A percentile compares a stretch with the other conserved stretches of the same genome.
Conservation (phyloP, 2,329 filamentous ascomycete species). For the Aspergillus fumigatiaffinis region DNA sequence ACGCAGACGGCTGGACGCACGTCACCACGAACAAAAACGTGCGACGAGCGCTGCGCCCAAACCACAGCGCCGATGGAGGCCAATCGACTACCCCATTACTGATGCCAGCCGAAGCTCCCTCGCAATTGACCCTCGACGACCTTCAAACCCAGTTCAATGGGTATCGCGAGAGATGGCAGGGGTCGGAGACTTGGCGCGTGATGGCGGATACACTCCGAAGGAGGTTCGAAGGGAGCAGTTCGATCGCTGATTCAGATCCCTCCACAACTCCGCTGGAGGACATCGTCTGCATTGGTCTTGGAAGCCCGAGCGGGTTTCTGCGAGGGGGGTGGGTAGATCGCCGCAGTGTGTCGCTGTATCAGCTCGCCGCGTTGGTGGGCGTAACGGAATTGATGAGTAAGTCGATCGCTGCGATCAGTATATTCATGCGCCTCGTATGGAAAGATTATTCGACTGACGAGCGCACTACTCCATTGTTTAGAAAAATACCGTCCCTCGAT, state of each 20-base stretch:
- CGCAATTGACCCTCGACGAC: conserved; percentile 25
- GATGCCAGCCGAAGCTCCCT: conserved; percentile 35
- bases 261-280: conserved; percentile 15
- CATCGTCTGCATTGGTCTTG: conserved; percentile 39
- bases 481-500: background rate
- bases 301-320: conserved; percentile 40
- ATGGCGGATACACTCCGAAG: conserved; percentile 12
- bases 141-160: conserved; percentile 29
- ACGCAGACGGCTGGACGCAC: conserved; percentile 43
- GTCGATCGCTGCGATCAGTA: conserved; percentile 8
- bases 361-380: conserved; percentile 35
- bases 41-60: conserved; percentile 20
- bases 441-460: background rate
- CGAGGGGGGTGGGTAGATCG: conserved; percentile 42
- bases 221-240: background rate
- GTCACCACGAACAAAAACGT: conserved; percentile 31
- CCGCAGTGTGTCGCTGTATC: conserved; percentile 37
- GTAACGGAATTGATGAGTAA: conserved; percentile 24
- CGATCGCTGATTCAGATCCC: background rate
- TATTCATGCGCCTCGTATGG: background rate
- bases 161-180: conserved; percentile 27
- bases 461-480: background rate
- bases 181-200: conserved; percentile 25
- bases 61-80: conserved; percentile 1
- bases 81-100: conserved; percentile 9